Evolutionary conservation across 2,329 filamentous ascomycete species (phyloP).

Genomic region (Xylariaceae sp.): DNA sequence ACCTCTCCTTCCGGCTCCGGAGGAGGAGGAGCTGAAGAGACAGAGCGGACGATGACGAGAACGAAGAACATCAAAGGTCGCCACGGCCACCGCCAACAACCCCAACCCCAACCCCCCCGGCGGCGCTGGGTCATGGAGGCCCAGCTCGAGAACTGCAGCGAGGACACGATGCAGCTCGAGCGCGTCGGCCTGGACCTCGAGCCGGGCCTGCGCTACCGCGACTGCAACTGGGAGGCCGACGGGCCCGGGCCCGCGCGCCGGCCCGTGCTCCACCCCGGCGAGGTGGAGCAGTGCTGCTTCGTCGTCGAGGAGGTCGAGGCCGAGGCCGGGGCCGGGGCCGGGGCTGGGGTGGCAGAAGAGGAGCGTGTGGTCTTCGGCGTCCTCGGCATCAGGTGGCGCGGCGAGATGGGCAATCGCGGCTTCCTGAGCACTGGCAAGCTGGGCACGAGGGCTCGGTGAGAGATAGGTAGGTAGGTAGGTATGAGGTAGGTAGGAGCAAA

Average conservation of each 20-base stretch:
- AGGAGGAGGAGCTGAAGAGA: too few relatives aligned
- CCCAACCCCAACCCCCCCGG: not conserved
- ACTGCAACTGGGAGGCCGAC: constrained; percentile 49
- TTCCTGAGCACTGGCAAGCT: constrained; percentile 83
- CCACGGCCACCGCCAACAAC: not conserved
- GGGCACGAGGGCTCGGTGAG: constrained; percentile 33
- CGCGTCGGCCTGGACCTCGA: constrained; percentile 49
- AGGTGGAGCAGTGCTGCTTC: constrained; percentile 61
- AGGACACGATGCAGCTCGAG: constrained; percentile 74
- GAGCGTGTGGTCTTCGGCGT: constrained; percentile 65
- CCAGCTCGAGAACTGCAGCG: constrained; percentile 90
- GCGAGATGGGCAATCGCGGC: constrained; percentile 82
- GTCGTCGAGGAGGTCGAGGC: constrained; percentile 41
- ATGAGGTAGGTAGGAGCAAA: too few relatives aligned
- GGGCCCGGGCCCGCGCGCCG: constrained; percentile 25
- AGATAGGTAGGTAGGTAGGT: too few relatives aligned
- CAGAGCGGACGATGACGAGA: too few relatives aligned
- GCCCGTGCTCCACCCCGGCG: constrained; percentile 53
- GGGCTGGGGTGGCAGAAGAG: too few relatives aligned
- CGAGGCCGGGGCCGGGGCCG: too few relatives aligned
- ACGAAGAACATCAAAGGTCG: too few relatives aligned
- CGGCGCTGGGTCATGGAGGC: constrained; percentile 74
- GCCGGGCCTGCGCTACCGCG: constrained; percentile 40
- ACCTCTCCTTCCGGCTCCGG: not conserved
- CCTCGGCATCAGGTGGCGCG: constrained; percentile 79